Base-by-base conservation (phyloP, 768 basidiomycete genomes). In the Agrocybe praecox region DNA sequence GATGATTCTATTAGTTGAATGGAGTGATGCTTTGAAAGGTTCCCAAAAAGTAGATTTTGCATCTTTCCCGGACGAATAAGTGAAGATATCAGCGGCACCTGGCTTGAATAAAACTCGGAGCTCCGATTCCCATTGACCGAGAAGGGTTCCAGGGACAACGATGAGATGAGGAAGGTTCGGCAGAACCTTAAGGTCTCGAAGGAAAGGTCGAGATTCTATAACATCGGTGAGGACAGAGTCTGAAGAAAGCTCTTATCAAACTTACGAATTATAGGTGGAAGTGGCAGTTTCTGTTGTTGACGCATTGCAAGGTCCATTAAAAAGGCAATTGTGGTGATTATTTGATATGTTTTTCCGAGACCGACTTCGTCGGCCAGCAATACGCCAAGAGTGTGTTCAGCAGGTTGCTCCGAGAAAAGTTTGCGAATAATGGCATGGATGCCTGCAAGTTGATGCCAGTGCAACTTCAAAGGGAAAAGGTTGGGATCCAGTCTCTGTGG, bases 331-430 rank as follows among this genome's bases (percentile, higher is more conserved):
- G 65, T 14, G 0, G 65, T 32, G 5, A 62, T 40, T 1, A 64
- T 47, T 34, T 67, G 65, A 4, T n/a, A 65, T 50, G 0, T 70
- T 73, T 50, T 74, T 74, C 1, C 71, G 68, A 1, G 72, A 62
- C 0, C 69, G 5, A 74, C 72, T 17, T 68, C 67, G 32, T 73
- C 68, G 2, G 64, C 59, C 10, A 72, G 24, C 12, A 71, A 63
- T 1, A 63, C 52, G 0, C 71, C 69, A 15, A 14, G 24, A 3
- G 21, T 18, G n/a, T n/a, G n/a, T 14, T 17, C 14, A 0, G 7
- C 21, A 2, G 56, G 44, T 2, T 49, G 19, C 0, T 45, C 19
- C 2, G 43, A 56, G 43, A 65, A 70, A 22, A 53, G 36, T 22
- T 19, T 53, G 6, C 66, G 53, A 1, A 67, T 4, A 8, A 67